A percentile compares a stretch with the other conserved stretches of the same genome.
phyloP scores from a whole-genome alignment of 2,329 filamentous ascomycete species.

The Pseudogymnoascus sp. region DNA sequence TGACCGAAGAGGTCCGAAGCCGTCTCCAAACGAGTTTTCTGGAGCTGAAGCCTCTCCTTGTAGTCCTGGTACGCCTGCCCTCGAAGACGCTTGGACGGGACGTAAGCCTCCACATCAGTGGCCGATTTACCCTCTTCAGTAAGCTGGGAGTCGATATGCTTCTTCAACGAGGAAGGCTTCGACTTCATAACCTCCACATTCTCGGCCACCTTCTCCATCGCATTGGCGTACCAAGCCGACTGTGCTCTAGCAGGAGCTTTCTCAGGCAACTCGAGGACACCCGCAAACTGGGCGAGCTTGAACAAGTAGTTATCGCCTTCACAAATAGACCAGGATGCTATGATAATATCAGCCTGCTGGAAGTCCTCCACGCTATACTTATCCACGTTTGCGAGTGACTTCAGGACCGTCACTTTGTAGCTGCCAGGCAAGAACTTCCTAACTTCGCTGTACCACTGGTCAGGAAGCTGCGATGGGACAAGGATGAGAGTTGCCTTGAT shows the following conservation, averaged over 20 bases:
- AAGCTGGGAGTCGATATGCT: conserved; percentile 25
- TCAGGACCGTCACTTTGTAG: conserved; percentile 39
- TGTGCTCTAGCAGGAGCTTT: conserved; percentile 31
- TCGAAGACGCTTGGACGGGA: conserved; percentile 32
- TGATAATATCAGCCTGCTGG: conserved; percentile 42
- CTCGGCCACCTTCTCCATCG: conserved; percentile 32
- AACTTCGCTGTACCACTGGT: conserved; percentile 52
- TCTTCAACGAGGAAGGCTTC: conserved; percentile 21
- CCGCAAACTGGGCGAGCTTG: conserved; percentile 41
- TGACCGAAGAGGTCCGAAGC: not conserved
- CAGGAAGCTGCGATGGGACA: conserved; percentile 44
- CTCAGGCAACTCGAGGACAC: conserved; percentile 29
- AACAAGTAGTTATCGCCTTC: conserved; percentile 39
- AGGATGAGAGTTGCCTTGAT: conserved; percentile 52
- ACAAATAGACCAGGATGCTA: conserved; percentile 45
- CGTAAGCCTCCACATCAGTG: conserved; percentile 29
- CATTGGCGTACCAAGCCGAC: conserved; percentile 45
- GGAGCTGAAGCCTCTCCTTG: conserved; percentile 9
- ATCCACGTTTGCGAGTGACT: conserved; percentile 31
- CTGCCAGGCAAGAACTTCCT: conserved; percentile 33
- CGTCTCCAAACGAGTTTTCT: not conserved
- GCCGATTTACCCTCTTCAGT: conserved; percentile 25
- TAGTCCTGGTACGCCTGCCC: conserved; percentile 26
- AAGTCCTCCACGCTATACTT: conserved; percentile 37
- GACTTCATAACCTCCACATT: conserved; percentile 24